Conservation (phyloP, 371 early-diverging fungal genomes). For the Haplosporangium sp. region DNA sequence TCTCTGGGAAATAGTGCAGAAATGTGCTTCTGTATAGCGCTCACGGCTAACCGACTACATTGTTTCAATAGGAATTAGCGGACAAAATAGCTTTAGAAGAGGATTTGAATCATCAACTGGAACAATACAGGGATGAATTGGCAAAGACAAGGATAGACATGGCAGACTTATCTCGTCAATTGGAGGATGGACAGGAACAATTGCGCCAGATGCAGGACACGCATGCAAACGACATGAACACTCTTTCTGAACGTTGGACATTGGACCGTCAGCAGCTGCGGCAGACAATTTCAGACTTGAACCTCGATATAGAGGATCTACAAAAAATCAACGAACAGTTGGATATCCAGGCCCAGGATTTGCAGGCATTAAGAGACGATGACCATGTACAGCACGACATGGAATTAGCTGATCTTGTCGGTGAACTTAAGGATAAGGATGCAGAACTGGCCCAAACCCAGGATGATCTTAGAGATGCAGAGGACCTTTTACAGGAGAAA, state of each 20-base stretch:
- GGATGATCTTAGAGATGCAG: constrained; percentile 14
- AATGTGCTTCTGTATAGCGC: too few relatives aligned
- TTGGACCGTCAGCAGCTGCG: constrained; percentile 35
- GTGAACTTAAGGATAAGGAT: constrained; percentile 40
- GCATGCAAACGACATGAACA: constrained; percentile 43
- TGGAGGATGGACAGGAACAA: constrained; percentile 35
- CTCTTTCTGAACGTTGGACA: constrained; percentile 51
- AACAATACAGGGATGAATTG: constrained; percentile 39
- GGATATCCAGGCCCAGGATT: constrained; percentile 31
- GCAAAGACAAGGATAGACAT: constrained; percentile 30
- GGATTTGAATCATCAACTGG: constrained; percentile 29
- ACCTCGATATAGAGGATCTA: constrained; percentile 22
- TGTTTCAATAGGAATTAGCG: constrained; percentile 26
- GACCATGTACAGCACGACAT: constrained; percentile 38
- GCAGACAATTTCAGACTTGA: constrained; percentile 16
- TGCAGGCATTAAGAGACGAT: constrained; percentile 21
- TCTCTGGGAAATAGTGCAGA: too few relatives aligned
- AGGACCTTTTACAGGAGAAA: constrained; percentile 18
- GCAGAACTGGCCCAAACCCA: constrained; percentile 22
- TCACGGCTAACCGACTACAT: too few relatives aligned
- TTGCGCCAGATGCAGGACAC: constrained; percentile 23
- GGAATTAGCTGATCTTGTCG: constrained; percentile 38
- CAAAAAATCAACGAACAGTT: constrained; percentile 27
- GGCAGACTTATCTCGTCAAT: constrained; percentile 23
- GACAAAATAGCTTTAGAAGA: constrained; percentile 27